Evolutionary conservation across 352 stramenopile species (phyloP).

Genomic region (Phytopythium aichiense): DNA sequence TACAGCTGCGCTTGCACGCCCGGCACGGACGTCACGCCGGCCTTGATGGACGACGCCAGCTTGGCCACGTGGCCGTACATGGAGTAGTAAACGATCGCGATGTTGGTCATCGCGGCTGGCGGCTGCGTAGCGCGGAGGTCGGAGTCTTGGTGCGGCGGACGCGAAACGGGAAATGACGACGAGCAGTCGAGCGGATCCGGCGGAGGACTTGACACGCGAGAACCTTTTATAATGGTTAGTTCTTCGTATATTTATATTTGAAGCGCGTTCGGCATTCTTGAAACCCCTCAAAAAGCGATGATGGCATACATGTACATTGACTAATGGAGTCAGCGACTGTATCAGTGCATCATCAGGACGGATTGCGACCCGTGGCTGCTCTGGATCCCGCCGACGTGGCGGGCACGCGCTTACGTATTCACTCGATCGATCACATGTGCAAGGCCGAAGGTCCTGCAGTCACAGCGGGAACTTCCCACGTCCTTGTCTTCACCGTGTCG

Average conservation of each 20-base stretch:
- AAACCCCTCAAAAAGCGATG: no score
- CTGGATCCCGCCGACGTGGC: background rate
- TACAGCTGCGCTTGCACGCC: slow-evolving; percentile 54
- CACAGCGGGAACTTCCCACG: background rate
- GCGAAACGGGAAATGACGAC: background rate
- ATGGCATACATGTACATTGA: no score
- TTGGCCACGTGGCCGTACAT: slow-evolving; percentile 81
- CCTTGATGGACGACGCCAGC: slow-evolving; percentile 60
- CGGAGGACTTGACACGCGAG: no score
- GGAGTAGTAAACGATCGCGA: slow-evolving; percentile 79
- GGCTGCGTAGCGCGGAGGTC: background rate
- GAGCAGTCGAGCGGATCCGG: no score
- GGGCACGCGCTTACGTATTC: background rate
- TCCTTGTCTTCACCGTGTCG: background rate
- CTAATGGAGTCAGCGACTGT: no score
- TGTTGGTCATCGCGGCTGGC: slow-evolving; percentile 34
- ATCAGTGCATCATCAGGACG: no score
- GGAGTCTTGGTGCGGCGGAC: background rate
- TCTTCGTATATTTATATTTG: no score
- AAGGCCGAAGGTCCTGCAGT: no score
- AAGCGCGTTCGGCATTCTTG: no score
- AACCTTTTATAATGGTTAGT: no score
- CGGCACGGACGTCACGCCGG: slow-evolving; percentile 44
- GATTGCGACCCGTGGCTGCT: background rate
- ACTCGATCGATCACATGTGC: background rate